A percentile compares a stretch with the other conserved stretches of the same genome.
Conservation (phyloP, 2,329 filamentous ascomycete genomes). For the Exophiala bonariae region DNA sequence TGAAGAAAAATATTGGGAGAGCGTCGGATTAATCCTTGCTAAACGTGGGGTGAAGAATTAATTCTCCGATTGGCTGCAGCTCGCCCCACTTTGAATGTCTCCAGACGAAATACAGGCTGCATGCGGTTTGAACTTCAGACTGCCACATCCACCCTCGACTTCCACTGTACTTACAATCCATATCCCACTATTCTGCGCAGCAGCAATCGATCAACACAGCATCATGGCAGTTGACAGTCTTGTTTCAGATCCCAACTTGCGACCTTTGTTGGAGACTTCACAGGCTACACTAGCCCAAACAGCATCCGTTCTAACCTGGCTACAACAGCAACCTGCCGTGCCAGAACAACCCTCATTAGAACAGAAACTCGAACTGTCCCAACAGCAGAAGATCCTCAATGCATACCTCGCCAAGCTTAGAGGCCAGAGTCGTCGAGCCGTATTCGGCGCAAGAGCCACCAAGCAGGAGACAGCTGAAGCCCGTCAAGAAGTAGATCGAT, state of each 20-base stretch:
- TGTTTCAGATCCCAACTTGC: conserved; percentile 65
- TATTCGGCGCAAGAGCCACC: conserved; percentile 78
- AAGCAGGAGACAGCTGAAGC: conserved; percentile 84
- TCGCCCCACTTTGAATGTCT: too few relatives aligned
- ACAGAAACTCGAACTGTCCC: conserved; percentile 61
- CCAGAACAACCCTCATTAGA: conserved; percentile 46
- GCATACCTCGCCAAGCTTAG: conserved; percentile 78
- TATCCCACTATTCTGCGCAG: too few relatives aligned
- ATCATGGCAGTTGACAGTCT: conserved; percentile 58
- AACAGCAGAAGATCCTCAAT: conserved; percentile 76
- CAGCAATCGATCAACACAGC: background rate
- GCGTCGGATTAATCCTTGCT: conserved; percentile 3
- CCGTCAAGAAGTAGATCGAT: conserved; percentile 83
- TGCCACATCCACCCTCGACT: too few relatives aligned
- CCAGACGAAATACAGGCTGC: too few relatives aligned
- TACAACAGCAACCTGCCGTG: conserved; percentile 50
- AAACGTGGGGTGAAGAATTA: background rate
- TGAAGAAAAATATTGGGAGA: conserved; percentile 1
- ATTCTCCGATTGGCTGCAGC: conserved; percentile 17
- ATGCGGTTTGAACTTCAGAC: too few relatives aligned
- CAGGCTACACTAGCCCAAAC: conserved; percentile 72
- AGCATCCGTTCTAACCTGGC: conserved; percentile 57
- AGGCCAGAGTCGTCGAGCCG: conserved; percentile 77
- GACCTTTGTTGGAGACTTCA: conserved; percentile 70
- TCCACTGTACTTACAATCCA: too few relatives aligned